Conservation (phyloP, 306 rosid species). For the Malus sylvestris region DNA sequence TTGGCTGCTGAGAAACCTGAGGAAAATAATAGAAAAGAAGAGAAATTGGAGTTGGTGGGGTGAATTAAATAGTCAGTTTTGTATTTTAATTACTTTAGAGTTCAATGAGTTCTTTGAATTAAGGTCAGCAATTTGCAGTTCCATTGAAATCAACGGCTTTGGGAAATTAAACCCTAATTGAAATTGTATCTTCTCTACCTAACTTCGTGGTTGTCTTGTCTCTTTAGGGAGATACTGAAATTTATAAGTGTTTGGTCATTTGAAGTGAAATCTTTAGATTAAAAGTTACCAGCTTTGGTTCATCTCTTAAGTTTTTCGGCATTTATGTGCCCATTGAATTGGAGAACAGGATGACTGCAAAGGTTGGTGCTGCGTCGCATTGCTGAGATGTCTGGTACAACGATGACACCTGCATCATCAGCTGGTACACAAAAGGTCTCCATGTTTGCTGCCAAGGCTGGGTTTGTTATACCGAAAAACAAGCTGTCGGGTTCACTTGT, state of each 20-base stretch:
- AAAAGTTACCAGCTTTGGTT: no score
- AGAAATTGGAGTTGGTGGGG: background rate
- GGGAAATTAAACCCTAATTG: background rate
- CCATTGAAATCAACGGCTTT: background rate
- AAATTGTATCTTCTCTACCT: background rate
- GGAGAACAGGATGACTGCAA: constrained; percentile 36
- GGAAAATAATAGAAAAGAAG: background rate
- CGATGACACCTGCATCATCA: constrained; percentile 38
- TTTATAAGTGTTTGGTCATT: no score
- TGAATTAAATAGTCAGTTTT: background rate
- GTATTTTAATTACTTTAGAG: background rate
- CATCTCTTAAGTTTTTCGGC: no score
- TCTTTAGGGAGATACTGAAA: no score
- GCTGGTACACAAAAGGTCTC: constrained; percentile 58
- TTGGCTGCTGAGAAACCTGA: background rate
- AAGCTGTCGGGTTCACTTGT: constrained; percentile 83
- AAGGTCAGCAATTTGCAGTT: background rate
- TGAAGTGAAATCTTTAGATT: no score
- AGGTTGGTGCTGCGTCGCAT: constrained; percentile 28
- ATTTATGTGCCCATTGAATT: background rate
- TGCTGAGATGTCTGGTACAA: constrained; percentile 45
- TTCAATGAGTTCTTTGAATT: constrained; percentile 1
- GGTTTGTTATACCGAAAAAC: constrained; percentile 93
- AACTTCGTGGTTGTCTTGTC: background rate
- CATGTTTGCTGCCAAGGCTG: constrained; percentile 66